Base-by-base conservation (phyloP, 2,329 filamentous ascomycete genomes). In the Didymella exigua region DNA sequence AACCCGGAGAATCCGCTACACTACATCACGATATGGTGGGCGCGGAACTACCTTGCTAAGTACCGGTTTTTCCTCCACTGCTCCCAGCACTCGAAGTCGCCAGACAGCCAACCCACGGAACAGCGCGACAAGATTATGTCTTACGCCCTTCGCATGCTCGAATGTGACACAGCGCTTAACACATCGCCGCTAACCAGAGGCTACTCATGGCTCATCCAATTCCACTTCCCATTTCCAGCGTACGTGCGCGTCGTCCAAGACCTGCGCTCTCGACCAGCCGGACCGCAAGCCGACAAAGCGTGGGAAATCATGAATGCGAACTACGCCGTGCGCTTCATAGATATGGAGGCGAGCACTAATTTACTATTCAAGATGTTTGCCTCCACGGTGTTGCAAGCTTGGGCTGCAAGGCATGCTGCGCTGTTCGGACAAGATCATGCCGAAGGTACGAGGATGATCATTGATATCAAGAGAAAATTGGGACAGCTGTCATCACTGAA, bases 361-460 rank as follows among this genome's bases (percentile, higher is more conserved):
- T 60, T 66, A 5, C 64, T 76, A 19, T 71, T 69, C 41, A 63
- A 61, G 16, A 59, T 76, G 0, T 85, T 89, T 57, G 81, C 82
- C 1, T 76, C 77, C 18, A 77, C 84, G 16, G 83, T 89, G 34
- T 72, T 88, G 53, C 86, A 85, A 63, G 85, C 63, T 1, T 68
- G 62, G 65, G n/a, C 55, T 3, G 60, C 59, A 5, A 54, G 62
- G 16, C 50, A 65, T 45, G 50, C 54, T 5, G 57, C 51, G 10
- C 18, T 42, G 3, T 49, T 54, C 10, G 45, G 51, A 2, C 27
- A 40, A 13, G 51, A 46, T 18, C 14, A 40, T 19, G 18, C n/a
- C 5, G 52, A 31, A 5, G 36, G 36, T 24, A 24, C 46, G 29
- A 10, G 14, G 7, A 55, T 55, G 52, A 50, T 55, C 6, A 14